phyloP scores from a whole-genome alignment of 2,329 filamentous ascomycete species.

The Exophiala sp. region DNA sequence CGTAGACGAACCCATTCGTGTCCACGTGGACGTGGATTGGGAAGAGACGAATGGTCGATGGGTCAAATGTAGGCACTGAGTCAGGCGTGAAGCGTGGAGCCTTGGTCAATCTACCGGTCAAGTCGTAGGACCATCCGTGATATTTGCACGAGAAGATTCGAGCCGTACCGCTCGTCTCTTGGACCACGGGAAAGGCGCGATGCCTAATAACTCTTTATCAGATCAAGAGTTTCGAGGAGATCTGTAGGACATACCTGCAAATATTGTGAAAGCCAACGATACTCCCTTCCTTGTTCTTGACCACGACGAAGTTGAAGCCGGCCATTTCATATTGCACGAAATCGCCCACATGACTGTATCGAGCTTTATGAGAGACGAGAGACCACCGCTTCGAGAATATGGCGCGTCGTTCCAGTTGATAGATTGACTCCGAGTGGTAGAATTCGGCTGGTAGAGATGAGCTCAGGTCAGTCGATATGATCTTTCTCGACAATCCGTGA shows the following conservation, averaged over 20 bases:
- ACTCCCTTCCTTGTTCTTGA: conserved; percentile 47
- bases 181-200: conserved; percentile 55
- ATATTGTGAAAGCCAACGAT: conserved; percentile 62
- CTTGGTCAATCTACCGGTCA: conserved; percentile 57
- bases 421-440: conserved; percentile 48
- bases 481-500: conserved; percentile 11
- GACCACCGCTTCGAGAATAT: conserved; percentile 52
- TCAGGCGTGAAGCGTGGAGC: conserved; percentile 53
- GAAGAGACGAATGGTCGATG: conserved; percentile 54
- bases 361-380: conserved; percentile 38
- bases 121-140: conserved; percentile 61
- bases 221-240: not conserved
- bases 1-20: conserved; percentile 49
- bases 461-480: conserved; percentile 12
- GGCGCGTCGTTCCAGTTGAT: conserved; percentile 48
- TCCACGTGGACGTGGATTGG: conserved; percentile 21
- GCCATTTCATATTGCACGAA: conserved; percentile 30
- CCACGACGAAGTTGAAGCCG: conserved; percentile 55
- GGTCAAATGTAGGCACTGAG: conserved; percentile 55
- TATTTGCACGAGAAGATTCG: conserved; percentile 55
- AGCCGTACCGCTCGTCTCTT: conserved; percentile 11
- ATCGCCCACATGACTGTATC: conserved; percentile 49
- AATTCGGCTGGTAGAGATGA: conserved; percentile 47
- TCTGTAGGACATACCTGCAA: conserved; percentile 41
- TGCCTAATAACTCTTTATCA: conserved; percentile 35